Evolutionary conservation across 2,329 filamentous ascomycete genomes (phyloP).

Genomic region (Teratosphaeria epicoccoides): DNA sequence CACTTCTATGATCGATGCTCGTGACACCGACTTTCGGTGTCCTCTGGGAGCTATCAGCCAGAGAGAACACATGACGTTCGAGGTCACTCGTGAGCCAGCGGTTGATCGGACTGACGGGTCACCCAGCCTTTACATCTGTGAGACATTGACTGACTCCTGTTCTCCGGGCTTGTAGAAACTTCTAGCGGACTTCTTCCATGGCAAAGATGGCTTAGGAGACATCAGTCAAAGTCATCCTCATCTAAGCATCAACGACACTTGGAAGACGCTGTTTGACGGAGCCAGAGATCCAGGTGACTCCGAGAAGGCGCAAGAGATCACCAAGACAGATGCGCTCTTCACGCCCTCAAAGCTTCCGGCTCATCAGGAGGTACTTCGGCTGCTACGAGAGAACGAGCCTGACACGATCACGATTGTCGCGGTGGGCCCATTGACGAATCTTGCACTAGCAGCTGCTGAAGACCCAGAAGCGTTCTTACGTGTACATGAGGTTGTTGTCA

Average conservation of each 20-base stretch:
- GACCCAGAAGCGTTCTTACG: slow-evolving; percentile 83
- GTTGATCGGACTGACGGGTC: too few relatives aligned
- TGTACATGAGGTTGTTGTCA: slow-evolving; percentile 84
- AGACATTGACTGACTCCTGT: neutral
- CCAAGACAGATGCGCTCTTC: slow-evolving; percentile 46
- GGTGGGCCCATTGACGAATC: slow-evolving; percentile 84
- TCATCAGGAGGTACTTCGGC: slow-evolving; percentile 78
- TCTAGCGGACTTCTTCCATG: slow-evolving; percentile 28
- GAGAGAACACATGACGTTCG: too few relatives aligned
- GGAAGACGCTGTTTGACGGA: slow-evolving; percentile 36
- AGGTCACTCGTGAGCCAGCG: slow-evolving; percentile 59
- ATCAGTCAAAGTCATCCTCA: slow-evolving; percentile 41
- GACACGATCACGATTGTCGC: slow-evolving; percentile 84
- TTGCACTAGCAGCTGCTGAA: slow-evolving; percentile 76
- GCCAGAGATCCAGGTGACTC: slow-evolving; percentile 18
- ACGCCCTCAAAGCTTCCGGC: slow-evolving; percentile 62
- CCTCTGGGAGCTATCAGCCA: slow-evolving; percentile 36
- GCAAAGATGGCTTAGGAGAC: slow-evolving; percentile 39
- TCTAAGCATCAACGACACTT: slow-evolving; percentile 37
- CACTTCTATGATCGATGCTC: too few relatives aligned
- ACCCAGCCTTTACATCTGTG: too few relatives aligned
- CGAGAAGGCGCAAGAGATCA: slow-evolving; percentile 28
- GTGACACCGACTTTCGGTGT: too few relatives aligned
- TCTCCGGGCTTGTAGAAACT: too few relatives aligned
- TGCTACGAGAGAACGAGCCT: slow-evolving; percentile 69